phyloP scores from a whole-genome alignment of 306 rosid species.

The Mucuna pruriens region DNA sequence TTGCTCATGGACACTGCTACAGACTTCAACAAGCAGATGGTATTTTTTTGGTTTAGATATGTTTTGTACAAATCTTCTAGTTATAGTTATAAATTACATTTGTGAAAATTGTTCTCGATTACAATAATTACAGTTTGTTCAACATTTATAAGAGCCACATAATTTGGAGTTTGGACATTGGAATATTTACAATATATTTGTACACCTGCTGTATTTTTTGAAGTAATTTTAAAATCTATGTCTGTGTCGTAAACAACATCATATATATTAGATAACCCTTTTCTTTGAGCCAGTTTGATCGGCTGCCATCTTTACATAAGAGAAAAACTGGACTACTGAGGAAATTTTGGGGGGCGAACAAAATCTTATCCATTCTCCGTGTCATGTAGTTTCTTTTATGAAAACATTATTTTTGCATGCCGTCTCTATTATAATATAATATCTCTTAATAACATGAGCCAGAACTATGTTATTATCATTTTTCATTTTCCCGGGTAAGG shows the following conservation, averaged over 20 bases:
- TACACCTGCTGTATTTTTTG: not conserved
- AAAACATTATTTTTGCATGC: not conserved
- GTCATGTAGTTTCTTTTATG: not conserved
- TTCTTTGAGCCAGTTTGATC: not conserved
- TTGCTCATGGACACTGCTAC: not conserved
- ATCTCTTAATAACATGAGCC: not conserved
- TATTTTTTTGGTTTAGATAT: not conserved
- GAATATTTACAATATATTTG: not conserved
- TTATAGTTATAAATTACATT: not conserved
- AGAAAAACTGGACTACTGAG: not conserved
- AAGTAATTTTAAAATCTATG: not conserved
- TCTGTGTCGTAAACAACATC: not conserved
- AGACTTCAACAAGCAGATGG: conserved; percentile 26
- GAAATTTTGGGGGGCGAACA: not conserved
- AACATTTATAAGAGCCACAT: not conserved
- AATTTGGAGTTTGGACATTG: conserved; percentile 1
- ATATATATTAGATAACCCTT: not conserved
- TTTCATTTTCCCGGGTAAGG: not conserved
- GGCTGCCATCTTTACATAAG: not conserved
- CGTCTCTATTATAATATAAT: not conserved
- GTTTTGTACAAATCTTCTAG: conserved; percentile 3
- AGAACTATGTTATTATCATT: not conserved
- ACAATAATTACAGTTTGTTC: not conserved
- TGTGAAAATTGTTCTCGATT: conserved; percentile 12
- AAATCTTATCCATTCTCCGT: not conserved